Conservation (phyloP, 1,284 basidiomycete genomes). For the Heterobasidion occidentale region DNA sequence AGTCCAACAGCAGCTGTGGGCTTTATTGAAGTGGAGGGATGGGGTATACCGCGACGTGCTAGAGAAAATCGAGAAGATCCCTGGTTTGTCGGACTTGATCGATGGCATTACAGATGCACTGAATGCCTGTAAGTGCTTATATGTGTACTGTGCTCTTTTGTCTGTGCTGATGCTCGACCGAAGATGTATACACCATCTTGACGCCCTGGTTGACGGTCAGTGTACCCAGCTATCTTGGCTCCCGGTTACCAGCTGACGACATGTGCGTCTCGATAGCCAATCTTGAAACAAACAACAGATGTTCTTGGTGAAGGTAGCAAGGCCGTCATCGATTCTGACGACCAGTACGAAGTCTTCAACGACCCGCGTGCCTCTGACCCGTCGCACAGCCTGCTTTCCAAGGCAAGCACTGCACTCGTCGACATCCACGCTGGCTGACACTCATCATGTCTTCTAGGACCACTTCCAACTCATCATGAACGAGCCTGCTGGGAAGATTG, state of each 20-base stretch:
- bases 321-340: conserved; percentile 62
- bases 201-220: conserved; percentile 53
- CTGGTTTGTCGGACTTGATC: conserved; percentile 62
- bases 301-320: conserved; percentile 59
- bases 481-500: conserved; percentile 69
- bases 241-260: not conserved
- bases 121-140: conserved; percentile 45
- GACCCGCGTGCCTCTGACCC: conserved; percentile 68
- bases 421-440: not conserved
- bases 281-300: conserved; percentile 47
- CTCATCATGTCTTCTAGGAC: conserved; percentile 26
- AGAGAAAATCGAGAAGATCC: conserved; percentile 55
- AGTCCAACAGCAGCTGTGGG: conserved; percentile 59
- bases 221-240: conserved; percentile 6
- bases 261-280: conserved; percentile 31
- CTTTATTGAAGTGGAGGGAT: conserved; percentile 71
- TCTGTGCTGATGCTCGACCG: conserved; percentile 3
- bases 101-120: conserved; percentile 58
- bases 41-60: conserved; percentile 41
- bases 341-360: conserved; percentile 67
- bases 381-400: conserved; percentile 61
- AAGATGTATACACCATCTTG: conserved; percentile 65
- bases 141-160: conserved; percentile 28
- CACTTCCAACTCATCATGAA: conserved; percentile 61
- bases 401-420: conserved; percentile 25